A percentile compares a stretch with the other conserved stretches of the same genome.
phyloP scores from a whole-genome alignment of 139 green algal genomes.

The Chlamydomonas schloesseri region DNA sequence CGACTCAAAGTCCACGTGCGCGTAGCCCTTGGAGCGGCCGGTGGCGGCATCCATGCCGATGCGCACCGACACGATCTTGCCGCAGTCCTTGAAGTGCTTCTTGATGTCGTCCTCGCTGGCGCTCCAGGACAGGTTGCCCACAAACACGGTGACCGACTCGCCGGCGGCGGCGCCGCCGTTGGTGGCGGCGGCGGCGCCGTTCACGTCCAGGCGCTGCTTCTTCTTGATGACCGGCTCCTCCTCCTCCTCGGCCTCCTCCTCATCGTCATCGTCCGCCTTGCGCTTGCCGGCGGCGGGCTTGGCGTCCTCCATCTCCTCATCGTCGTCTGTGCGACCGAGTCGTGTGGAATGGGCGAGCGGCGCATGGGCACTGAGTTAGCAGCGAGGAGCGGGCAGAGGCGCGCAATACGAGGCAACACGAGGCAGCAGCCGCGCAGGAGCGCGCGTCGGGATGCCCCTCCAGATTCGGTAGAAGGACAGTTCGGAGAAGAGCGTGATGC shows the following conservation, averaged over 20 bases:
- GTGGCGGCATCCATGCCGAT: slow-evolving; percentile 64
- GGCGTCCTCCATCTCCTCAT: slow-evolving; percentile 45
- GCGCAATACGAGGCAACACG: no score
- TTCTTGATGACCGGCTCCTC: slow-evolving; percentile 55
- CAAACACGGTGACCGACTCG: slow-evolving; percentile 71
- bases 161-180: not conserved
- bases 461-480: no score
- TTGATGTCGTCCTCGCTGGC: slow-evolving; percentile 65
- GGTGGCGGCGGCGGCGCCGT: slow-evolving; percentile 44
- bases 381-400: no score
- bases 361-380: no score
- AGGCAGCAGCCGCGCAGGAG: no score
- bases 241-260: slow-evolving; percentile 46
- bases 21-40: slow-evolving; percentile 74
- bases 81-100: slow-evolving; percentile 71
- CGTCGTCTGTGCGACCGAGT: slow-evolving; percentile 14
- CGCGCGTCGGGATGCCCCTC: no score
- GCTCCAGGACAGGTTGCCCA: slow-evolving; percentile 79
- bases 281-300: slow-evolving; percentile 46
- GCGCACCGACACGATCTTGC: slow-evolving; percentile 57
- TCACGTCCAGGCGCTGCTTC: slow-evolving; percentile 38
- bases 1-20: slow-evolving; percentile 77
- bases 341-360: no score
- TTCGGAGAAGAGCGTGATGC: no score
- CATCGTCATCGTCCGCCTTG: slow-evolving; percentile 16